phyloP scores from a whole-genome alignment of 768 basidiomycete genomes.

The Kwoniella dendrophila region DNA sequence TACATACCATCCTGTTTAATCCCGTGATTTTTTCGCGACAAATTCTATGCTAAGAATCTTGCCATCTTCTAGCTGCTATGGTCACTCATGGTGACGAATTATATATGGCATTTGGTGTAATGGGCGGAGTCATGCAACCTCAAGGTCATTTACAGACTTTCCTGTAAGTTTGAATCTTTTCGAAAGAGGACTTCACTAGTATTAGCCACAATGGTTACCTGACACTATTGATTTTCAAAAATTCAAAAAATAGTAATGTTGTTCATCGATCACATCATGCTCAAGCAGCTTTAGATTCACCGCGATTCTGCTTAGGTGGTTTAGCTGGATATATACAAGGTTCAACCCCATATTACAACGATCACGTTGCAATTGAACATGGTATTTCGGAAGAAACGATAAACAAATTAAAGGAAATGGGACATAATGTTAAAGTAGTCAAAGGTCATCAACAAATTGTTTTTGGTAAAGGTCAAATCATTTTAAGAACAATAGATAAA shows the following conservation, averaged over 20 bases:
- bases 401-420: constrained; percentile 23
- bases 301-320: constrained; percentile 37
- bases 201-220: too few relatives aligned
- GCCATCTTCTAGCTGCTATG: too few relatives aligned
- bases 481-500: constrained; percentile 30
- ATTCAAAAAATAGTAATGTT: constrained; percentile 19
- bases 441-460: constrained; percentile 24
- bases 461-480: constrained; percentile 29
- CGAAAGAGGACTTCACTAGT: too few relatives aligned
- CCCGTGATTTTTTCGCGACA: too few relatives aligned
- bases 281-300: constrained; percentile 37
- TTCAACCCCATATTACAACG: constrained; percentile 19
- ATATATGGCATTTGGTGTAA: too few relatives aligned
- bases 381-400: constrained; percentile 26
- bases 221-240: background rate
- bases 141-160: too few relatives aligned
- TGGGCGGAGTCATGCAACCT: too few relatives aligned
- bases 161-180: too few relatives aligned
- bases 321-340: background rate
- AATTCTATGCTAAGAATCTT: too few relatives aligned
- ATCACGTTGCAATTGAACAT: constrained; percentile 33
- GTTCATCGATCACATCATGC: constrained; percentile 33
- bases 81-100: too few relatives aligned
- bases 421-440: constrained; percentile 26
- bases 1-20: too few relatives aligned